Percentiles rank a stretch among this genome's conserved stretches.
These are phyloP conservation scores for Saraca asoca DNA, from an alignment of 331 rosid genomes.

Conservation along the genomic window DNA sequence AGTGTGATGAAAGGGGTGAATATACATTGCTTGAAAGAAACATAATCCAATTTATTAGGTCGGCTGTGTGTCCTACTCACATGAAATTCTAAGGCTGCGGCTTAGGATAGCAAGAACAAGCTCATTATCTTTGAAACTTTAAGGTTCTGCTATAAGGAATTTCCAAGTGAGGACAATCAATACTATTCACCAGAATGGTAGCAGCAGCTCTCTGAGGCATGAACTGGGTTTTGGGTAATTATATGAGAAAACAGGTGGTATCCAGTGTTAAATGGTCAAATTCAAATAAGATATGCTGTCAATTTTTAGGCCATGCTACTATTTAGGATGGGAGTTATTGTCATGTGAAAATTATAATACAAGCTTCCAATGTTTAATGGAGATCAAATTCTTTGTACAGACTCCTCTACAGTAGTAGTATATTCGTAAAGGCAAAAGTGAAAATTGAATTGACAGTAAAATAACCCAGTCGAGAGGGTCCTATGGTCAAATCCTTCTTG, in stretches of 20 bases:
- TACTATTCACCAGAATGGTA: constrained; percentile 4
- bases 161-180: constrained; percentile 18
- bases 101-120: too few relatives aligned
- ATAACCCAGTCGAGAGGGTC: too few relatives aligned
- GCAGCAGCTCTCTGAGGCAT: constrained; percentile 6
- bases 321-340: constrained; percentile 10
- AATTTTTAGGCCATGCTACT: constrained; percentile 45
- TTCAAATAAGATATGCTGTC: constrained; percentile 44
- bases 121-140: constrained; percentile 33
- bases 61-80: neutral
- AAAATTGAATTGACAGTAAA: too few relatives aligned
- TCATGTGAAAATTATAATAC: too few relatives aligned
- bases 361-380: too few relatives aligned
- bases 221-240: constrained; percentile 8
- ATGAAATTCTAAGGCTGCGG: constrained; percentile 26
- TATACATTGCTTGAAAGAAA: constrained; percentile 68
- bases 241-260: neutral
- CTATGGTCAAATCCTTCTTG: too few relatives aligned
- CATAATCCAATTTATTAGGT: constrained; percentile 21
- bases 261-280: constrained; percentile 36
- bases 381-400: too few relatives aligned
- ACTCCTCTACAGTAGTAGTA: too few relatives aligned
- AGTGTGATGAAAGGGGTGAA: constrained; percentile 39
- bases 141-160: constrained; percentile 27
- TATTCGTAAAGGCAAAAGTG: too few relatives aligned